Percentiles rank a stretch among this genome's conserved stretches.
These are phyloP conservation scores for Starmerella davenportii DNA, from an alignment of 805 yeast species.

Conservation along the genomic window DNA sequence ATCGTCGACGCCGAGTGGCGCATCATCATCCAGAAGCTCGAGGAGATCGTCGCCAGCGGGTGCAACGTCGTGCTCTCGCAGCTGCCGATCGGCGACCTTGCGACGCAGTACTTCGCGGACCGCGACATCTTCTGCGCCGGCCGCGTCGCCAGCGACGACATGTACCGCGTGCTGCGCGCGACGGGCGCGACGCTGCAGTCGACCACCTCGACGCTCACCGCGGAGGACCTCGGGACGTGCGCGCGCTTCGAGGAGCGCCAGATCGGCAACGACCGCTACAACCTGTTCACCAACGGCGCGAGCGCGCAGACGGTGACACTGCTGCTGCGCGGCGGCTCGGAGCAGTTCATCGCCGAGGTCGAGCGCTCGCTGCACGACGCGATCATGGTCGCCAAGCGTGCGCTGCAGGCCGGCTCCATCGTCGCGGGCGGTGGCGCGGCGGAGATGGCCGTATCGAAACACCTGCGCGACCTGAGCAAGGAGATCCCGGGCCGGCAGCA, in stretches of 20 bases:
- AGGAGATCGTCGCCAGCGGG: slow-evolving; percentile 65
- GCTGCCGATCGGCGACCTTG: slow-evolving; percentile 93
- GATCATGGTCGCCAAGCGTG: slow-evolving; percentile 92
- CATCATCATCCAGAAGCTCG: slow-evolving; percentile 70
- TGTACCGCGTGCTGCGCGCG: slow-evolving; percentile 82
- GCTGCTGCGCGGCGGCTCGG: slow-evolving; percentile 91
- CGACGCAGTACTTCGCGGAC: slow-evolving; percentile 97
- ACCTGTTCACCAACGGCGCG: slow-evolving; percentile 69
- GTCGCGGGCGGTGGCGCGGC: slow-evolving; percentile 99
- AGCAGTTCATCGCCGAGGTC: slow-evolving; percentile 93
- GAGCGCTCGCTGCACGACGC: slow-evolving; percentile 97
- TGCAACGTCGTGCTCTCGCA: slow-evolving; percentile 86
- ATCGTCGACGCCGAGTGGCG: slow-evolving; percentile 99
- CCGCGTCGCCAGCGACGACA: slow-evolving; percentile 71
- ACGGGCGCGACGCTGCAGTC: slow-evolving; percentile 85
- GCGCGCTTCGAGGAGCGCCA: slow-evolving; percentile 77
- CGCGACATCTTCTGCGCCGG: slow-evolving; percentile 95
- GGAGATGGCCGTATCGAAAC: slow-evolving; percentile 88
- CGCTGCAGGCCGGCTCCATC: slow-evolving; percentile 65
- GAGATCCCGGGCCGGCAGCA: slow-evolving; percentile 93
- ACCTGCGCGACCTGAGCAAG: slow-evolving; percentile 70
- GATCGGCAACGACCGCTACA: slow-evolving; percentile 89
- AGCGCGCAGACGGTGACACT: slow-evolving; percentile 85
- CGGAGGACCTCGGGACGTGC: slow-evolving; percentile 70
- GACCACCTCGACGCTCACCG: slow-evolving; percentile 40